Evolutionary conservation across 2,329 filamentous ascomycete species (phyloP).

Genomic region (Penicillium occitanis): DNA sequence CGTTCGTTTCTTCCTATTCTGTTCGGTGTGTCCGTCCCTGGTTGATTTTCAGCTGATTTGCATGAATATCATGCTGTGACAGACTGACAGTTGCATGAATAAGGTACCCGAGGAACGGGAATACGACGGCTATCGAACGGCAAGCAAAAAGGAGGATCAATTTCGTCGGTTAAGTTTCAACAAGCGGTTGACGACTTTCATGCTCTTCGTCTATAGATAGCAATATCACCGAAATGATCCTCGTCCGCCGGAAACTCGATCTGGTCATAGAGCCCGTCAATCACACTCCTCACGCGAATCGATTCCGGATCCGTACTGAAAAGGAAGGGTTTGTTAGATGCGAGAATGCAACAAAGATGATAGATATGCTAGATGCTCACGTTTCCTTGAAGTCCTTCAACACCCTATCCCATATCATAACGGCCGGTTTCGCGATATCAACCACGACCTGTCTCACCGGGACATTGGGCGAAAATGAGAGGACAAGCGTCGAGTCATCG

Average conservation of each 20-base stretch:
- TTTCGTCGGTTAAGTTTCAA: background rate
- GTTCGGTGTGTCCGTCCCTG: background rate
- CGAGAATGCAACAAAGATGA: background rate
- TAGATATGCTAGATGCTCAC: background rate
- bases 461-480: background rate
- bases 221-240: conserved; percentile 9
- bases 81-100: background rate
- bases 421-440: background rate
- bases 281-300: background rate
- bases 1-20: background rate
- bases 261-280: conserved; percentile 2
- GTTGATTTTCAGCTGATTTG: background rate
- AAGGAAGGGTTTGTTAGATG: background rate
- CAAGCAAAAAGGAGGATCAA: background rate
- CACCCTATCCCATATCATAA: conserved; percentile 9
- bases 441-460: background rate
- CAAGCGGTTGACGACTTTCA: background rate
- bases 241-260: background rate
- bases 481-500: background rate
- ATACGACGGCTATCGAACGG: background rate
- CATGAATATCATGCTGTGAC: background rate
- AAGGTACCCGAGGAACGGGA: background rate
- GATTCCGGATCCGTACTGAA: conserved; percentile 7
- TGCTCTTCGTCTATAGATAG: conserved; percentile 6
- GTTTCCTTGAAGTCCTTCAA: background rate